Percentiles rank a stretch among this genome's conserved stretches.
These are phyloP conservation scores for Talaromyces sp. DNA, from an alignment of 2,329 filamentous ascomycete species.

Conservation along the genomic window DNA sequence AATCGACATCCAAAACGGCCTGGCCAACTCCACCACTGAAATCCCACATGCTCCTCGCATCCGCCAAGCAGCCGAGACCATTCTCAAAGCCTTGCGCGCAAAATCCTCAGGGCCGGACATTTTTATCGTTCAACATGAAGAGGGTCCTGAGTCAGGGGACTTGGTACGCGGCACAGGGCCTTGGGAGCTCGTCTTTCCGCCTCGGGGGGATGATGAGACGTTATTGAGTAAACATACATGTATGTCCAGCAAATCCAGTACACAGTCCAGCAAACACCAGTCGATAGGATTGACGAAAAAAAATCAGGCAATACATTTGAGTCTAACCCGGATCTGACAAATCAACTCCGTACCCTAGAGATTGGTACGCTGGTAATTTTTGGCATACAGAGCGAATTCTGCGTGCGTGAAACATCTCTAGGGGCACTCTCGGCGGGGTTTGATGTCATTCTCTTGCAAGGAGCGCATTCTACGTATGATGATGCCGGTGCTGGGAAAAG, in stretches of 20 bases:
- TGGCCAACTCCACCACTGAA: neutral
- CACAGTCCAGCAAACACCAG: too few relatives aligned
- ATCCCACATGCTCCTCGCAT: neutral
- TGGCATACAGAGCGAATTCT: conserved; percentile 8
- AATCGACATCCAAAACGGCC: conserved; percentile 2
- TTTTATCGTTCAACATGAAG: conserved; percentile 5
- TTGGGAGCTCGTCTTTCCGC: neutral
- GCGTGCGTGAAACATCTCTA: conserved; percentile 4
- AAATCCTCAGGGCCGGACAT: neutral
- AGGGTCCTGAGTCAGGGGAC: neutral
- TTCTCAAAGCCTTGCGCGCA: neutral
- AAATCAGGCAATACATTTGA: conserved; percentile 1
- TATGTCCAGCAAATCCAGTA: neutral
- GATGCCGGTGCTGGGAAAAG: neutral
- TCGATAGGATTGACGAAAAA: neutral
- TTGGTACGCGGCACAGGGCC: neutral
- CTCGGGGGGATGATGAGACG: neutral
- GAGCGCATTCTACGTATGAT: conserved; percentile 2
- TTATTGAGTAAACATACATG: conserved; percentile 3
- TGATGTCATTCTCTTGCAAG: neutral
- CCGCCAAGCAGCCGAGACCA: neutral
- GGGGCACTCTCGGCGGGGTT: neutral
- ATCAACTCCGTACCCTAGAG: neutral
- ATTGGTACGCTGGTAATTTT: neutral
- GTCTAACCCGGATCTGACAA: neutral